Percentiles rank a stretch among this genome's conserved stretches.
These are phyloP conservation scores for Cryptococcus depauperatus DNA, from an alignment of 1,284 basidiomycete genomes.

Conservation along the genomic window DNA sequence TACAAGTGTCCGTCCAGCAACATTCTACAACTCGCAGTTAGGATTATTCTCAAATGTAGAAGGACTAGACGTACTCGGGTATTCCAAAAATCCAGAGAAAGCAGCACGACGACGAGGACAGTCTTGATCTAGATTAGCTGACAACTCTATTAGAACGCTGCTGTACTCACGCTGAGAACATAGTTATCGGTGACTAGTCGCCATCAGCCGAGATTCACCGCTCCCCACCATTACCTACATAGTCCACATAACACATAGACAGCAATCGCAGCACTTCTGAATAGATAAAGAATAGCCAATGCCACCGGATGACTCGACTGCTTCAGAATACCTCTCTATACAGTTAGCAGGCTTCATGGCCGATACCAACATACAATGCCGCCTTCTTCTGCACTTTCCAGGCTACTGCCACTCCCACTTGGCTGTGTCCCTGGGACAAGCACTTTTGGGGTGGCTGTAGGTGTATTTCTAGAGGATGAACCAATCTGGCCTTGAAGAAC, in stretches of 20 bases:
- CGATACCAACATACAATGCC: constrained; percentile 36
- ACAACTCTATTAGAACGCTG: not conserved
- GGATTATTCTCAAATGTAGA: not conserved
- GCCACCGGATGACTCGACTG: constrained; percentile 76
- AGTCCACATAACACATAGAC: constrained; percentile 79
- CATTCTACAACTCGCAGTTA: constrained; percentile 55
- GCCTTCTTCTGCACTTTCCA: constrained; percentile 31
- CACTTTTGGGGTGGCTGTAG: constrained; percentile 22
- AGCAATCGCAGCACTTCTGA: constrained; percentile 71
- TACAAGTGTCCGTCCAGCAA: constrained; percentile 80
- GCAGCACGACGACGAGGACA: constrained; percentile 80
- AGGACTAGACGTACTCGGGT: constrained; percentile 56
- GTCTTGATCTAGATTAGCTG: constrained; percentile 56
- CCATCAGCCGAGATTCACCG: not conserved
- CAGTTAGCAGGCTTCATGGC: not conserved
- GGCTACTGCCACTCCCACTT: not conserved
- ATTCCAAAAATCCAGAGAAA: constrained; percentile 96
- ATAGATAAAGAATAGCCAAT: constrained; percentile 74
- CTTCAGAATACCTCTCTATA: constrained; percentile 38
- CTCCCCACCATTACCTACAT: constrained; percentile 24
- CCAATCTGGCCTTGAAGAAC: constrained; percentile 40
- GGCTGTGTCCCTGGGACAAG: constrained; percentile 38
- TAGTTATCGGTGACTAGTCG: constrained; percentile 67
- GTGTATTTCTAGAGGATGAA: constrained; percentile 3
- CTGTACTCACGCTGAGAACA: constrained; percentile 67